Evolutionary conservation across 1,284 basidiomycete genomes (phyloP).

Genomic region (Singerocomus rubriflavus): DNA sequence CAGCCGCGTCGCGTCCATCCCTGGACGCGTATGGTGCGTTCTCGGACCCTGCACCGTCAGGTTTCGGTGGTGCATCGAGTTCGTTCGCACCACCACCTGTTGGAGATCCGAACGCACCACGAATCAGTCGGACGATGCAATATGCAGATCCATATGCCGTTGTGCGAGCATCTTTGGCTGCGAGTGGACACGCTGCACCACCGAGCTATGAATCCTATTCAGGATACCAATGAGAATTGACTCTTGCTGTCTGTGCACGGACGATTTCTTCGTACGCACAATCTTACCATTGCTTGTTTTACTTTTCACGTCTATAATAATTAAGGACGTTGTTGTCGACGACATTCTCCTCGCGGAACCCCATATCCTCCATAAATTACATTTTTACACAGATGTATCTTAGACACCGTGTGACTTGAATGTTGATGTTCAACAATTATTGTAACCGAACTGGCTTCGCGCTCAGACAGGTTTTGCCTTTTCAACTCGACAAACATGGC

Average conservation of each 20-base stretch:
- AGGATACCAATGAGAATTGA: conserved; percentile 23
- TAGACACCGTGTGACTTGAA: conserved; percentile 5
- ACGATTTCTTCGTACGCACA: conserved; percentile 14
- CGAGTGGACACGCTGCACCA: conserved; percentile 32
- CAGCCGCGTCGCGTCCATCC: conserved; percentile 53
- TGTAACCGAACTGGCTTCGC: conserved; percentile 20
- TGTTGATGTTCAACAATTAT: conserved; percentile 8
- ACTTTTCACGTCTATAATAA: conserved; percentile 9
- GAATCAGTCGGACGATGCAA: conserved; percentile 83
- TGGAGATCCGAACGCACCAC: conserved; percentile 42
- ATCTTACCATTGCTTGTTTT: conserved; percentile 11
- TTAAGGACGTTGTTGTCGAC: conserved; percentile 13
- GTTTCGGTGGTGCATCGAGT: conserved; percentile 44
- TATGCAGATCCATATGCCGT: conserved; percentile 80
- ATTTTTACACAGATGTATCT: conserved; percentile 12
- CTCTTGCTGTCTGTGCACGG: not conserved
- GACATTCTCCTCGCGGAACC: conserved; percentile 1
- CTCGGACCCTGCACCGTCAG: conserved; percentile 74
- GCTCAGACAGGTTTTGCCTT: not conserved
- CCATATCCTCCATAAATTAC: conserved; percentile 8
- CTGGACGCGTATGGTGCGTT: conserved; percentile 88
- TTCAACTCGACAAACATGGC: conserved; percentile 11
- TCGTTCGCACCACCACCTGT: conserved; percentile 32
- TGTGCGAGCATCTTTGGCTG: conserved; percentile 52
- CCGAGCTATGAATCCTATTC: conserved; percentile 51